A percentile compares a stretch with the other conserved stretches of the same genome.
These are phyloP conservation scores for Articulospora tetracladia DNA, from an alignment of 495 filamentous ascomycete genomes.

Conservation along the genomic window DNA sequence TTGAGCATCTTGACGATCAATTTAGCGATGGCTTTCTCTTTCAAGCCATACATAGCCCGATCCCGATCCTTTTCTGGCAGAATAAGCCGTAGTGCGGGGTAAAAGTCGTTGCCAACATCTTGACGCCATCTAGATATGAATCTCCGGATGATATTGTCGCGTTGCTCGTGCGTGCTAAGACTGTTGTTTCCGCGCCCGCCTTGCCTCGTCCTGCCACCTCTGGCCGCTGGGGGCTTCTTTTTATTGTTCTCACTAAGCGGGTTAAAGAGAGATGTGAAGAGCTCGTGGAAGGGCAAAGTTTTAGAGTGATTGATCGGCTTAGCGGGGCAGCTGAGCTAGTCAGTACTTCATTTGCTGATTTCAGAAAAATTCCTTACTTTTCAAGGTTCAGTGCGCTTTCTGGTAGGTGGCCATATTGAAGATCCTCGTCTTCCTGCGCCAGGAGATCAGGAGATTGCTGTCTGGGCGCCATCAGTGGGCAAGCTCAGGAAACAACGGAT, in stretches of 20 bases:
- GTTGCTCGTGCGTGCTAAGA: conserved; percentile 74
- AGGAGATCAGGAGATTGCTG: conserved; percentile 36
- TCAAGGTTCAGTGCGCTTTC: conserved; percentile 50
- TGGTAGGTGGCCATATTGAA: conserved; percentile 38
- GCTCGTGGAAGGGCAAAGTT: conserved; percentile 79
- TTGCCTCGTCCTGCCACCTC: conserved; percentile 46
- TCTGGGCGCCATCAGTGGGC: background rate
- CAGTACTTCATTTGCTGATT: background rate
- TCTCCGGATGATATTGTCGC: conserved; percentile 80
- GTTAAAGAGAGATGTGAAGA: conserved; percentile 78
- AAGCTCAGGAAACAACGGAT: background rate
- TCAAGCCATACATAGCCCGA: conserved; percentile 89
- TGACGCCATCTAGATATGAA: conserved; percentile 88
- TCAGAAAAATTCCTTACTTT: conserved; percentile 44
- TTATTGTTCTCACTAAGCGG: conserved; percentile 82
- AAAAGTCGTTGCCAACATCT: conserved; percentile 87
- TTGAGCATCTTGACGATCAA: conserved; percentile 87
- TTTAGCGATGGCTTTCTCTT: conserved; percentile 87
- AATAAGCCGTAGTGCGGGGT: conserved; percentile 88
- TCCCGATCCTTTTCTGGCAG: conserved; percentile 93
- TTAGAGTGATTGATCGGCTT: conserved; percentile 74
- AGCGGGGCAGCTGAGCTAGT: conserved; percentile 64
- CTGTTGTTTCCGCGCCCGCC: conserved; percentile 53
- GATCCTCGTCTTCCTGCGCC: conserved; percentile 45
- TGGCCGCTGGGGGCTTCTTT: conserved; percentile 41